These are phyloP conservation scores for Leishmania aethiopica DNA, from an alignment of 208 protist species.

Conservation along the genomic window DNA sequence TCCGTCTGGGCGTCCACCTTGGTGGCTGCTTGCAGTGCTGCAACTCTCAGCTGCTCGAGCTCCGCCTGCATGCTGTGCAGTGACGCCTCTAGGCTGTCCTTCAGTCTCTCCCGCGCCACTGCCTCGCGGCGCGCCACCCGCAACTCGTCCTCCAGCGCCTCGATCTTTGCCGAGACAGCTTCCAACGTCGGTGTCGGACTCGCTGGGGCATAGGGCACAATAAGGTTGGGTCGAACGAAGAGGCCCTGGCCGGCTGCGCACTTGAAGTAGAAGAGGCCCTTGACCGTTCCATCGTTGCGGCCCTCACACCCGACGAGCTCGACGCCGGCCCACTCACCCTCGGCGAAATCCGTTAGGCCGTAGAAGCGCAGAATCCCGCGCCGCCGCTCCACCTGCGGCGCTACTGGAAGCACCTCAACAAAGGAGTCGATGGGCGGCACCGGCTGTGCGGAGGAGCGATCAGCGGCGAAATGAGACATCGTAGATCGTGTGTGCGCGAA, in stretches of 20 bases:
- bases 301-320: slow-evolving; percentile 55
- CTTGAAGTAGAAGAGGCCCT: slow-evolving; percentile 48
- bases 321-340: slow-evolving; percentile 60
- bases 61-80: slow-evolving; percentile 3
- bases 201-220: slow-evolving; percentile 30
- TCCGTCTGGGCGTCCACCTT: neutral
- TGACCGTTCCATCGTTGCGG: slow-evolving; percentile 56
- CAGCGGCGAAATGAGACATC: neutral
- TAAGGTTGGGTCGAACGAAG: slow-evolving; percentile 59
- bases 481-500: neutral
- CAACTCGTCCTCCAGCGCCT: slow-evolving; percentile 8
- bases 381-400: slow-evolving; percentile 37
- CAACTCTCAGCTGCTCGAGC: neutral
- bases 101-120: neutral
- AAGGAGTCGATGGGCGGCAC: slow-evolving; percentile 32
- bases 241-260: slow-evolving; percentile 55
- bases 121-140: neutral
- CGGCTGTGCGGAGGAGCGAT: slow-evolving; percentile 2
- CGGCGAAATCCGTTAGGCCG: slow-evolving; percentile 54
- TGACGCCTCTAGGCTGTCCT: neutral
- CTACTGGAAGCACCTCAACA: slow-evolving; percentile 45
- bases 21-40: neutral
- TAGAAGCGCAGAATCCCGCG: slow-evolving; percentile 67
- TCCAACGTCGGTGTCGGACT: neutral
- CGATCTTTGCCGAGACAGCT: slow-evolving; percentile 1